Conservation (phyloP, 192 early-diverging fungal genomes). For the Coemansia sp. region DNA sequence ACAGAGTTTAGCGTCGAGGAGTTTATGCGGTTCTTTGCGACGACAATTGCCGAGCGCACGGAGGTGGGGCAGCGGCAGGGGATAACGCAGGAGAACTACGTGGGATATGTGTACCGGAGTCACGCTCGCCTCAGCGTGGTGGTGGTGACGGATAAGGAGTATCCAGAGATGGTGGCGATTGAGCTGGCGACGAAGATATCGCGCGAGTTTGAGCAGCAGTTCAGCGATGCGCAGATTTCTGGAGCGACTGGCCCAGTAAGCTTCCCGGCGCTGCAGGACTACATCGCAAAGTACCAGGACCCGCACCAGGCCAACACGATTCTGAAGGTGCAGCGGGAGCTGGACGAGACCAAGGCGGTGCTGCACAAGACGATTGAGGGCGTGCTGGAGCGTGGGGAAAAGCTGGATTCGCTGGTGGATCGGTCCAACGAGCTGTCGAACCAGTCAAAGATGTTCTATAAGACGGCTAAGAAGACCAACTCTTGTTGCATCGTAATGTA, state of each 20-base stretch:
- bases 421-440: conserved; percentile 78
- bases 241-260: conserved; percentile 14
- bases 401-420: conserved; percentile 84
- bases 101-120: conserved; percentile 78
- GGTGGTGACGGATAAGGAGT: conserved; percentile 82
- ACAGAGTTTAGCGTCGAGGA: conserved; percentile 68
- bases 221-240: conserved; percentile 36
- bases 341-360: conserved; percentile 96
- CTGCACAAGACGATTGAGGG: conserved; percentile 94
- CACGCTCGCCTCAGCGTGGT: conserved; percentile 70
- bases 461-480: conserved; percentile 86
- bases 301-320: conserved; percentile 89
- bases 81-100: conserved; percentile 77
- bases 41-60: conserved; percentile 85
- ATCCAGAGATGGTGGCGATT: conserved; percentile 87
- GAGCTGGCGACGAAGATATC: conserved; percentile 78
- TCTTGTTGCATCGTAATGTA: too few relatives aligned
- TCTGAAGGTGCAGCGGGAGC: conserved; percentile 89
- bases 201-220: conserved; percentile 80
- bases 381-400: conserved; percentile 83
- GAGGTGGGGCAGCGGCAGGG: conserved; percentile 73
- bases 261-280: conserved; percentile 72
- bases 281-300: conserved; percentile 84
- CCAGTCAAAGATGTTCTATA: conserved; percentile 96
- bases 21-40: conserved; percentile 81